These are phyloP conservation scores for Triticum turgidum DNA, from an alignment of 176 grass and related monocot species.

Conservation along the genomic window DNA sequence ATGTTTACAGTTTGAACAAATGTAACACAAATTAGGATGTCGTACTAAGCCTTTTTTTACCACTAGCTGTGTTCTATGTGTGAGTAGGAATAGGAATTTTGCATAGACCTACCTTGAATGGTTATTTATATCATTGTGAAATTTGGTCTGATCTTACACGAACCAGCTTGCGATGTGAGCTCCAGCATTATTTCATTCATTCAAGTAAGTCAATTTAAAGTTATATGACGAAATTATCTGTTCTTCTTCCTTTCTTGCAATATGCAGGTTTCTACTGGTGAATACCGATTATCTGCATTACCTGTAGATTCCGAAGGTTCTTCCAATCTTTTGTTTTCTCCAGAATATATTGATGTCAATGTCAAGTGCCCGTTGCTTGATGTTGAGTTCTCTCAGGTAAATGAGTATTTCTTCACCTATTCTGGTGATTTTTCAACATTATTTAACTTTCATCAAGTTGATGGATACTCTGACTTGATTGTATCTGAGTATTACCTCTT, in stretches of 20 bases:
- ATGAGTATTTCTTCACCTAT: constrained; percentile 11
- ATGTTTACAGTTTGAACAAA: constrained; percentile 13
- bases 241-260: constrained; percentile 18
- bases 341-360: constrained; percentile 65
- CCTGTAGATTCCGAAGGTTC: constrained; percentile 66
- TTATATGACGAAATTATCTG: not conserved
- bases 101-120: not conserved
- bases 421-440: not conserved
- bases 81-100: not conserved
- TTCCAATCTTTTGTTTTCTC: constrained; percentile 81
- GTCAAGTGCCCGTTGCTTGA: constrained; percentile 75
- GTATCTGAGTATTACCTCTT: constrained; percentile 28
- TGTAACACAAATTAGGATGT: not conserved
- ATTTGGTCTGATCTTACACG: constrained; percentile 14
- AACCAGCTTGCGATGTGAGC: not conserved
- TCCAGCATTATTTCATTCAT: constrained; percentile 13
- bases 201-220: constrained; percentile 3
- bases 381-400: constrained; percentile 93
- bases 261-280: constrained; percentile 79
- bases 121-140: constrained; percentile 35
- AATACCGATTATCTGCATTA: constrained; percentile 76
- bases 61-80: not conserved
- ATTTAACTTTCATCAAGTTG: constrained; percentile 4
- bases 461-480: constrained; percentile 13
- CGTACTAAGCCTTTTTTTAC: not conserved